Base-by-base conservation (phyloP, 2,329 filamentous ascomycete species). In the Penicillium expansum region DNA sequence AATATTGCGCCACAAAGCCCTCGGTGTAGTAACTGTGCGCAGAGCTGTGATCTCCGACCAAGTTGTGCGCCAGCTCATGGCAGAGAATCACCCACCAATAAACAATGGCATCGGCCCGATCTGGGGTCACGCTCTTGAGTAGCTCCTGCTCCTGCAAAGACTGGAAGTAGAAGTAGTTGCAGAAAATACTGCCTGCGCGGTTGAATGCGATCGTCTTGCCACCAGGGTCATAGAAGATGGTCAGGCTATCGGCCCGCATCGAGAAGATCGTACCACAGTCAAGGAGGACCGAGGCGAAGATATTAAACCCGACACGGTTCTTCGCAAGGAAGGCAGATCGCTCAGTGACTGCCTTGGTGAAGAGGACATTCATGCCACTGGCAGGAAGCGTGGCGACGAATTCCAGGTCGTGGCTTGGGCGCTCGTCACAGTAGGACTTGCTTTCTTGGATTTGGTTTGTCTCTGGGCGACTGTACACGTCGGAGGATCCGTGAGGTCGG, bases 71-170 rank as follows among this genome's bases (percentile, higher is more conserved):
- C 73, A 99, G 77, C 77, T 99, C 95, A 72, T 99, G 94, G 60
- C 92, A 95, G 59, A 97, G 74, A n/a, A 94, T 92, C 62, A 96
- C 89, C 85, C 89, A 97, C 93, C 93, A 97, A 80, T 92, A 96
- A 1, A 88, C 84, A 56, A 86, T 79, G 3, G 90, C 90, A 59
- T 94, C 89, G 4, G 84, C 80, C 70, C 79, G 85, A 16, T 78
- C 83, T 47, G 69, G 71, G 48, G 56, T 76, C 48, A 62, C 63
- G 58, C 64, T 70, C 22, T 69, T 62, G 20, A 73, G 69, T 47
- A 85, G 72, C 60, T 79, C 74, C 14, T 76, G 68, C 43, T 84
- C 79, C 69, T 97, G 93, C 32, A 97, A 76, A 68, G 93, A 86
- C 58, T 88, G 76, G 72, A 92, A 97, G 79, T 91, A 96, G 18